Percentiles rank a stretch among this genome's conserved stretches.
Evolutionary conservation across 192 early-diverging fungal genomes (phyloP).

Genomic region (Linnemannia hyalina): DNA sequence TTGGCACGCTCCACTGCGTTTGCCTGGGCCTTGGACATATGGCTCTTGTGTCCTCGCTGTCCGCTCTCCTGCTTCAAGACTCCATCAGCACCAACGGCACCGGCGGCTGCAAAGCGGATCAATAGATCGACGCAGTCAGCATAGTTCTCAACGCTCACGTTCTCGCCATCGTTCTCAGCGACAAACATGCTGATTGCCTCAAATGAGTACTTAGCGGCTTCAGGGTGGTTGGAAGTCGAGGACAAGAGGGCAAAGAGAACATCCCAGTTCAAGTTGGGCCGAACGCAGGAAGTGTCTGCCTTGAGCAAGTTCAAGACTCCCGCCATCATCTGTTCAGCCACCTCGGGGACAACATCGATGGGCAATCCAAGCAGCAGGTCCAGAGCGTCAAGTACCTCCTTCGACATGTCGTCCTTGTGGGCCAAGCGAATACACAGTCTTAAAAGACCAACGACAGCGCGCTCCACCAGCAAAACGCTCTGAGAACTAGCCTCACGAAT

Average conservation of each 20-base stretch:
- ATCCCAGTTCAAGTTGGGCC: conserved; percentile 61
- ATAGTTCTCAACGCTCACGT: conserved; percentile 74
- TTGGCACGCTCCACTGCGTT: conserved; percentile 72
- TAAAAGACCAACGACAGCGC: conserved; percentile 82
- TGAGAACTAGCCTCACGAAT: conserved; percentile 73
- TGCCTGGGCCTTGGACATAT: conserved; percentile 56
- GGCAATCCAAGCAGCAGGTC: conserved; percentile 68
- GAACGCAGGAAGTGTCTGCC: conserved; percentile 61
- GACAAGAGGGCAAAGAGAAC: conserved; percentile 68
- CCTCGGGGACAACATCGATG: conserved; percentile 69
- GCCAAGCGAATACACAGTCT: conserved; percentile 78
- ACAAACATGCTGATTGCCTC: conserved; percentile 73
- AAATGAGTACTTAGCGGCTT: conserved; percentile 74
- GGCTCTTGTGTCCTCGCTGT: conserved; percentile 44
- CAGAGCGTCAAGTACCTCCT: conserved; percentile 66
- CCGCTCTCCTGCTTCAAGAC: conserved; percentile 48
- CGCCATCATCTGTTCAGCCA: conserved; percentile 84
- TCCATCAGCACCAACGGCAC: conserved; percentile 48
- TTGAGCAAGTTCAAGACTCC: conserved; percentile 77
- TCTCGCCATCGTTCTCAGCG: conserved; percentile 60
- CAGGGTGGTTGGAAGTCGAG: conserved; percentile 68
- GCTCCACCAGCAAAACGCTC: conserved; percentile 79
- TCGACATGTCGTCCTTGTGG: conserved; percentile 71
- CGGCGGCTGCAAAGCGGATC: conserved; percentile 71
- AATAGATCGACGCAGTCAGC: conserved; percentile 81